Base-by-base conservation (phyloP, 169 alveolate species). In the Plasmodium adleri region DNA sequence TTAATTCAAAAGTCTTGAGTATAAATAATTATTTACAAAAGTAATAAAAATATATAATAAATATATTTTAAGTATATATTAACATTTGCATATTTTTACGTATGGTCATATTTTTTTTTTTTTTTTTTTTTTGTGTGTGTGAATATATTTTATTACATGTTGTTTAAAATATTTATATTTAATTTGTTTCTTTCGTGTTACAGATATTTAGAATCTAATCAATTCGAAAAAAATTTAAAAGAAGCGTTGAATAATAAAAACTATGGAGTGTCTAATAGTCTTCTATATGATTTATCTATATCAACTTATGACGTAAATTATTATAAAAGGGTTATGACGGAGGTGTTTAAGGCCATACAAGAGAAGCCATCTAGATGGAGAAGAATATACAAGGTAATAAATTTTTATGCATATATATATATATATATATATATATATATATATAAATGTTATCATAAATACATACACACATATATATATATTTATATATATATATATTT, bases 131-230 rank as follows among this genome's bases (percentile, higher is more conserved):
- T 52, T 28, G 3, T 28, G 43, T 28, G 43, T 28, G 43, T 28
- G 6, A 28, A 28, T 28, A 28, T 28, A 6, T 8, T 28, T 26
- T 28, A 28, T 28, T 28, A 28, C 43, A 28, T 28, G 43, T 28
- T 2, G 43, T 28, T 6, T 0, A 28, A 39, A 71, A 54, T 5
- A 59, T 12, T 28, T 10, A 9, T 24, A 28, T 28, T 28, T 28
- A 2, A 28, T 49, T 22, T 20, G 3, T 64, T 13, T 22, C 24
- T 20, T 59, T 50, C 7, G 22, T 56, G 24, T 39, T 52, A 9
- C 26, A 80, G 90, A 43, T 68, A 80, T 68, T 67, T 80, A 80
- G 90, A 80, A 60, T 80, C 90, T n/a, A 80, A 80, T 39, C 90
- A 80, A 26, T 80, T 80, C 43, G 90, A 80, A 54, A 80, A 80